phyloP scores from a whole-genome alignment of 2,329 filamentous ascomycete species.

The Aquanectria penicillioides region DNA sequence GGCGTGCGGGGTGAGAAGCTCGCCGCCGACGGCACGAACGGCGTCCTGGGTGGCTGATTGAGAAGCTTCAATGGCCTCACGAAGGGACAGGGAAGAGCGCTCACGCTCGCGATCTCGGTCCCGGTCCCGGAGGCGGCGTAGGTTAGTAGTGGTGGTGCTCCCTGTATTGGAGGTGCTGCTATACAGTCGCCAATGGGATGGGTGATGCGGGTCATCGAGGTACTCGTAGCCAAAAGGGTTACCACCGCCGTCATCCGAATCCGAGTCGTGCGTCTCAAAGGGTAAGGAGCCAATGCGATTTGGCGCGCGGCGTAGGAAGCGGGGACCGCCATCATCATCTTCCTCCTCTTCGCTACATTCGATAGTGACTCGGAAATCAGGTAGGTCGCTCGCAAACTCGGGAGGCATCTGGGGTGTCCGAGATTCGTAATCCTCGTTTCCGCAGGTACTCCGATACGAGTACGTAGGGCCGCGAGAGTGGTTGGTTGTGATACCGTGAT shows the following conservation, averaged over 20 bases:
- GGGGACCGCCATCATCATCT: conserved; percentile 46
- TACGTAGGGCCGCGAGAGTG: conserved; percentile 56
- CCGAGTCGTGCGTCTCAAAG: conserved; percentile 60
- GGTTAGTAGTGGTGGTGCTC: conserved; percentile 16
- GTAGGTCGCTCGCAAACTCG: conserved; percentile 60
- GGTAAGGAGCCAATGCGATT: conserved; percentile 65
- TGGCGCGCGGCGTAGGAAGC: conserved; percentile 52
- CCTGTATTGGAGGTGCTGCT: conserved; percentile 26
- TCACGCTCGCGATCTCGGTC: conserved; percentile 27
- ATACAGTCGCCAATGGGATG: conserved; percentile 38
- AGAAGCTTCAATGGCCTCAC: conserved; percentile 56
- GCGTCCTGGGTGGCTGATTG: conserved; percentile 67
- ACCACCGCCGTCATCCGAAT: conserved; percentile 43
- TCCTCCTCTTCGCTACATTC: conserved; percentile 70
- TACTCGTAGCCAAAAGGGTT: conserved; percentile 43
- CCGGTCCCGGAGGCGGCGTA: conserved; percentile 21
- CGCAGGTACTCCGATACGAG: conserved; percentile 47
- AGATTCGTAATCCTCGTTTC: conserved; percentile 55
- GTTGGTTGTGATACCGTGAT: conserved; percentile 61
- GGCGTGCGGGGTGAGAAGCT: conserved; percentile 77
- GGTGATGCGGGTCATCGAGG: conserved; percentile 38
- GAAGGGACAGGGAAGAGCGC: conserved; percentile 38
- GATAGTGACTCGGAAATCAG: conserved; percentile 65
- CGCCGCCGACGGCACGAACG: conserved; percentile 64
- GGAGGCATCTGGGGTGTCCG: conserved; percentile 65